Base-by-base conservation (phyloP, 2,329 filamentous ascomycete species). In the Clonostachys rhizophaga region DNA sequence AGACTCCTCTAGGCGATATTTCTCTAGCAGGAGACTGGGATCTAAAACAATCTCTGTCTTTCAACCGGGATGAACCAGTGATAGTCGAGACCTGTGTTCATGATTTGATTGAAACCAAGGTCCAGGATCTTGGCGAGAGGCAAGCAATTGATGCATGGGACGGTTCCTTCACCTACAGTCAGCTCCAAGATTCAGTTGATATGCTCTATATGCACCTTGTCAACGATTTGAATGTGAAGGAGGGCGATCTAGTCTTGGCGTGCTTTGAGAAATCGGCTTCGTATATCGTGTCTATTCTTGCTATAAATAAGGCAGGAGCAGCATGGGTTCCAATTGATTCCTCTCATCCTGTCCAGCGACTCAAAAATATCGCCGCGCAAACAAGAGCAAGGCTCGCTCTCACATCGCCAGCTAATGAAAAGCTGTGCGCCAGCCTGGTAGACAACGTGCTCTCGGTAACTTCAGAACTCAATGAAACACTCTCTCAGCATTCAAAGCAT, bases 131-230 rank as follows among this genome's bases (percentile, higher is more conserved):
- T 13, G 12, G 18, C n/a, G 24, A 43, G 13, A n/a, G 18, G 11
- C n/a, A 24, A 7, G 42, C 44, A 2, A 62, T 74, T 30, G 55
- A 67, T 42, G 69, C 70, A 3, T 73, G 69, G 69, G 70, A 74
- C 47, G 69, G 70, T 49, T n/a, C 17, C 11, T 30, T 43, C 18
- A 44, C 46, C n/a, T 48, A 48, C 16, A 20, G 4, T 10, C 20
- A 47, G 40, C 45, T 47, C 16, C 34, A 42, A 17, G 14, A 35
- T 17, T 33, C 34, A 17, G 16, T 17, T 12, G 30, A 45, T 34
- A 34, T 17, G 17, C 16, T 45, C n/a, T 33, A 33, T 14, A n/a
- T 36, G 8, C 33, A 41, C 3, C 45, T 51, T 16, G 40, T 48
- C 5, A 46, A 50, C 3, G n/a, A 24, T 8, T 34, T 40, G 37